phyloP scores from a whole-genome alignment of 495 filamentous ascomycete species.

The Daldinia concentrica region DNA sequence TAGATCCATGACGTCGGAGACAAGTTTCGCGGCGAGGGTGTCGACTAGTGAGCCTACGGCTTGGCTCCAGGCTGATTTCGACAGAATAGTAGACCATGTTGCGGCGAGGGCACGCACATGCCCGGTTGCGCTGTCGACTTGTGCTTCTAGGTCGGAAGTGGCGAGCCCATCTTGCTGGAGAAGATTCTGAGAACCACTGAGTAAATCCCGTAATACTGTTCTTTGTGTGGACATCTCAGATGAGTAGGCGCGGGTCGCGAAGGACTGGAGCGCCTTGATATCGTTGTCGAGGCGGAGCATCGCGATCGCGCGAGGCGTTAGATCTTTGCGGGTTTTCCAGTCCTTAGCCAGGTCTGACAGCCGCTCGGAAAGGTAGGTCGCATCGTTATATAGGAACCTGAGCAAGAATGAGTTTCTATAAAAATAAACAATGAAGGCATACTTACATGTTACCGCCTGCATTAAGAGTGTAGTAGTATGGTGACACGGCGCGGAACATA shows the following conservation, averaged over 20 bases:
- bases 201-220: slow-evolving; percentile 81
- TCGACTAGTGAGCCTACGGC: slow-evolving; percentile 83
- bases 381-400: slow-evolving; percentile 92
- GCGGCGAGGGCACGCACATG: slow-evolving; percentile 73
- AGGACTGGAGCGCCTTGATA: slow-evolving; percentile 74
- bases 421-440: background rate
- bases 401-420: slow-evolving; percentile 27
- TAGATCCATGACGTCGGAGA: slow-evolving; percentile 87
- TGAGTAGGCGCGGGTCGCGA: slow-evolving; percentile 84
- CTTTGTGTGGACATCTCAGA: slow-evolving; percentile 88
- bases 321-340: slow-evolving; percentile 57
- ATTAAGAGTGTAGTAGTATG: slow-evolving; percentile 76
- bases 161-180: slow-evolving; percentile 54
- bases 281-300: slow-evolving; percentile 74
- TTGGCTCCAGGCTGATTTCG: slow-evolving; percentile 83
- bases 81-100: slow-evolving; percentile 82
- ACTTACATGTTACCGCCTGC: slow-evolving; percentile 77
- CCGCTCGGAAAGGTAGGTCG: slow-evolving; percentile 75
- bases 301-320: slow-evolving; percentile 56
- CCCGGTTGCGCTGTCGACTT: slow-evolving; percentile 72
- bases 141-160: slow-evolving; percentile 71
- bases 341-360: slow-evolving; percentile 68
- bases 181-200: slow-evolving; percentile 71
- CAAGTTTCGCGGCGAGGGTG: slow-evolving; percentile 81
- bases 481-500: slow-evolving; percentile 88